These are phyloP conservation scores for Veloboletus limbatus DNA, from an alignment of 1,284 basidiomycete genomes.

Conservation along the genomic window DNA sequence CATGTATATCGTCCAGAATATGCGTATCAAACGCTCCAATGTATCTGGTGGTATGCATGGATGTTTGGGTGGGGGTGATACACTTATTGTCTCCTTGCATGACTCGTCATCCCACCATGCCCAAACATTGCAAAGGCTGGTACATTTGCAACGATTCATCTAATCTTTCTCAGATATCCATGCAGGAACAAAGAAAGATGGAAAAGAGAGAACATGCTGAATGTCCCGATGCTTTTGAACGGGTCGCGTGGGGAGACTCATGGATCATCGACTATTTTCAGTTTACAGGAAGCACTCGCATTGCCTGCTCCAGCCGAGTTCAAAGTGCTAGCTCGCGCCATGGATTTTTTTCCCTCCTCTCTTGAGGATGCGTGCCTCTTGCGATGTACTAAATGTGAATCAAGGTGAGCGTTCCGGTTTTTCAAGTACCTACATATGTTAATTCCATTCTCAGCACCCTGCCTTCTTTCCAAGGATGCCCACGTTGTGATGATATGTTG, in stretches of 20 bases:
- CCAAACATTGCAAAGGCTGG: constrained; percentile 27
- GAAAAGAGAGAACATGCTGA: constrained; percentile 23
- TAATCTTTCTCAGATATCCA: constrained; percentile 5
- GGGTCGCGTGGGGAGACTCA: neutral
- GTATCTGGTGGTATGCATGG: constrained; percentile 38
- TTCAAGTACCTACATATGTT: neutral
- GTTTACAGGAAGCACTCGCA: constrained; percentile 41
- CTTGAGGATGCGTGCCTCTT: constrained; percentile 47
- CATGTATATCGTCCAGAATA: constrained; percentile 48
- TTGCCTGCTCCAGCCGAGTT: constrained; percentile 39
- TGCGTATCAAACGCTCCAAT: constrained; percentile 41
- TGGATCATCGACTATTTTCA: constrained; percentile 9
- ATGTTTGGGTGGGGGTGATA: constrained; percentile 54
- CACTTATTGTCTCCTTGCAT: constrained; percentile 47
- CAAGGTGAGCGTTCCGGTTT: constrained; percentile 38
- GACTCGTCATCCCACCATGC: constrained; percentile 35
- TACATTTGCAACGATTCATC: neutral
- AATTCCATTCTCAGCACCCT: constrained; percentile 40
- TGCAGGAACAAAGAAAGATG: constrained; percentile 33
- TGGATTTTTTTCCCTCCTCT: constrained; percentile 54
- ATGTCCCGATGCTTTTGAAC: neutral
- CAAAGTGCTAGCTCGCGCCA: constrained; percentile 47
- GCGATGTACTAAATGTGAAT: constrained; percentile 51
- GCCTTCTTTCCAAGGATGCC: constrained; percentile 42
- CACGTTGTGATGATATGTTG: constrained; percentile 50